Evolutionary conservation across 2,329 filamentous ascomycete genomes (phyloP), one percentile per base, ranked within the genome.

Genomic region (Xylaria sp.): DNA sequence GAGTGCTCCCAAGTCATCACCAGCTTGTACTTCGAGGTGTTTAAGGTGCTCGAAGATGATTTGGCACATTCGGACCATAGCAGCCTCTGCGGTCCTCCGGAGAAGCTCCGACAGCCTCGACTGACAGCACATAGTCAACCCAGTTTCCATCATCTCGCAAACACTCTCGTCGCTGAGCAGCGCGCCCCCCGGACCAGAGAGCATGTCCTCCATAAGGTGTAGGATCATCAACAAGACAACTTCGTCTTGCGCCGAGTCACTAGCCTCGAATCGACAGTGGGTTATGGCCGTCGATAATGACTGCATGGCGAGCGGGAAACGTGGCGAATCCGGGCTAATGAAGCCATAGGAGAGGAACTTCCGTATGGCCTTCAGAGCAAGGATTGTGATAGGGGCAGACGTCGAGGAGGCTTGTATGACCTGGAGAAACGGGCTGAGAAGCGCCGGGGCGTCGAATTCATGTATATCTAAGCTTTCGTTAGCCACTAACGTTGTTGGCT

Each of bases 81-180:
- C 92, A 77, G 97, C 96, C 81, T 99, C 96, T 1, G 96, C 96
- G 23, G 94, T 97, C 72, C 94, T 88, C 72, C 95, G 90, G 64
- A 99, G 84, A 3, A 98, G 90, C 75, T 98, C 94, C 10, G 94
- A 98, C 70, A 98, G 90, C 64, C 95, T 90, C 64, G 93, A 89
- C 78, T 98, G 94, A 72, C 95, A 99, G 84, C 96, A 99, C 85
- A 99, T 98, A 78, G 94, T 97, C 73, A 99, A 82, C 1, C 95
- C 96, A 1, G 94, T 95, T 79, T 97, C 96, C 95, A 99, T 98
- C 94, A 99, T 98, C 79, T 98, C 94, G 79, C 97, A 99, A 12
- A 99, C 94, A 78, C 95, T 98, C 82, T 98, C 95, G 76, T 99
- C 96, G 67, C 95, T 97, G n/a, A 99, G 84, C 12, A 98, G 89